phyloP scores from a whole-genome alignment of 2,329 filamentous ascomycete species.

The Cytospora mali region DNA sequence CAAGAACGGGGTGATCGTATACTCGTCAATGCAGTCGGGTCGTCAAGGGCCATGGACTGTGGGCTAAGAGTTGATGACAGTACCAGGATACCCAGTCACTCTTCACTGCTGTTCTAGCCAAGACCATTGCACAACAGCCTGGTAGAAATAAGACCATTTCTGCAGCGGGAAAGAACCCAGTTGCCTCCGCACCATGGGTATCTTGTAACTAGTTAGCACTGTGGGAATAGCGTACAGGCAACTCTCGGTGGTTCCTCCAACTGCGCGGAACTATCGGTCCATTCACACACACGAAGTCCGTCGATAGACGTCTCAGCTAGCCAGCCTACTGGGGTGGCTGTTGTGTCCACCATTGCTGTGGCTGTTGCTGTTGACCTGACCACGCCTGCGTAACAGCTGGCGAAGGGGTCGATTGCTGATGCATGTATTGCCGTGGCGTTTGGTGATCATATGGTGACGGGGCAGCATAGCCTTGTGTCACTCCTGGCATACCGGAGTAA shows the following conservation, averaged over 20 bases:
- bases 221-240: background rate
- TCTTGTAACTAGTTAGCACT: background rate
- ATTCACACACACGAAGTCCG: background rate
- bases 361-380: constrained; percentile 64
- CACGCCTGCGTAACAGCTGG: constrained; percentile 56
- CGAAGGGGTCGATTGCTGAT: constrained; percentile 56
- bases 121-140: background rate
- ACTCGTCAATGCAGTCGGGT: constrained; percentile 8
- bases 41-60: background rate
- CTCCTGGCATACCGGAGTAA: constrained; percentile 64
- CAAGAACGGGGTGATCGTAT: constrained; percentile 8
- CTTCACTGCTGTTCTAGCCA: background rate
- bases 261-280: background rate
- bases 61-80: background rate
- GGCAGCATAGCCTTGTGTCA: constrained; percentile 60
- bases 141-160: background rate
- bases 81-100: background rate
- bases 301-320: background rate
- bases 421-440: constrained; percentile 69
- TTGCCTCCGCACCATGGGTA: background rate
- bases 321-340: constrained; percentile 46
- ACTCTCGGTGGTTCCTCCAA: background rate
- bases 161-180: background rate
- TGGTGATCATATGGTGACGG: constrained; percentile 64
- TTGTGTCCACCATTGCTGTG: constrained; percentile 60